These are phyloP conservation scores for Eimeria sp. DNA, from an alignment of 169 alveolate species.

Conservation along the genomic window DNA sequence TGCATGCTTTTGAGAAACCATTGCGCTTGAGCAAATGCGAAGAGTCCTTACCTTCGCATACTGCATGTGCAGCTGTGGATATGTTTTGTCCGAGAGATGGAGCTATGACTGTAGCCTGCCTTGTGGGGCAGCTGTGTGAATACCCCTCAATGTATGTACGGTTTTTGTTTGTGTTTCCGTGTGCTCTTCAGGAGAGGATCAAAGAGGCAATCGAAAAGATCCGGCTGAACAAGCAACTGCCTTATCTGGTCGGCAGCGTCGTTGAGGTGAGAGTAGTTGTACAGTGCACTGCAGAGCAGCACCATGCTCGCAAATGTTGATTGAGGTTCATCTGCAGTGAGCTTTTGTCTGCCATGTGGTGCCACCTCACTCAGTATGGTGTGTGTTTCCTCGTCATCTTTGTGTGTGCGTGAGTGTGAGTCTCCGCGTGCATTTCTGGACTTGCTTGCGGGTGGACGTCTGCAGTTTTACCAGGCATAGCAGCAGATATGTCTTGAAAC, in stretches of 20 bases:
- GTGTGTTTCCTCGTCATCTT: background rate
- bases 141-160: background rate
- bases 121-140: background rate
- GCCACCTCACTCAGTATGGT: background rate
- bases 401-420: background rate
- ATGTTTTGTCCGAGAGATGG: background rate
- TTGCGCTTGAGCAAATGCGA: background rate
- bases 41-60: background rate
- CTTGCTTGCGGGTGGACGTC: background rate
- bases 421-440: background rate
- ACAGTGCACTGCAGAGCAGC: constrained; percentile 13
- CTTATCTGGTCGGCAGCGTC: constrained; percentile 99
- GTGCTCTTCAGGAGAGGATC: constrained; percentile 82
- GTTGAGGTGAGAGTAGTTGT: constrained; percentile 95
- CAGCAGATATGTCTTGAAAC: background rate
- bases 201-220: constrained; percentile 95
- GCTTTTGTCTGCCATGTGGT: background rate
- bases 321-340: background rate
- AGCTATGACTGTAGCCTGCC: background rate
- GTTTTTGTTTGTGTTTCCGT: background rate
- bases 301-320: background rate
- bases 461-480: background rate
- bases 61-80: background rate
- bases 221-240: constrained; percentile 98
- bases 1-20: background rate